Conservation (phyloP, 306 rosid species). For the Acacia crassicarpa region DNA sequence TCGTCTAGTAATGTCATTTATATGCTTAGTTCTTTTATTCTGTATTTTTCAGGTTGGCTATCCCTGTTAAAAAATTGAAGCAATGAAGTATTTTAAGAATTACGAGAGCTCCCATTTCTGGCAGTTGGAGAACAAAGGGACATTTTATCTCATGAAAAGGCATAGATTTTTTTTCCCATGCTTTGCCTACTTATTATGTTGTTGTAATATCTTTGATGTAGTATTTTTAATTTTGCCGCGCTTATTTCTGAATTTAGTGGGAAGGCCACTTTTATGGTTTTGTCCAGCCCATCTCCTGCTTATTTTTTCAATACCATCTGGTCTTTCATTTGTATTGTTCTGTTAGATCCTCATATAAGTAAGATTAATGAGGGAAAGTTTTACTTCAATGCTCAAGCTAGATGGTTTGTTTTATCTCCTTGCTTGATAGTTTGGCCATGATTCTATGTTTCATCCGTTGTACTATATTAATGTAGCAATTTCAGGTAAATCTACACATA, state of each 20-base stretch:
- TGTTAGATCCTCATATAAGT: not conserved
- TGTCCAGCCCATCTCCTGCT: not conserved
- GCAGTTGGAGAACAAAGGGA: not conserved
- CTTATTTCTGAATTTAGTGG: not conserved
- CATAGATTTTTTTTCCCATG: not conserved
- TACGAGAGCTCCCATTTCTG: not conserved
- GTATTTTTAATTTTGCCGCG: not conserved
- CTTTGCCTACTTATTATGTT: not conserved
- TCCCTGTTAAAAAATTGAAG: not conserved
- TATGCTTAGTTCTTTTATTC: not conserved
- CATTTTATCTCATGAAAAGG: not conserved
- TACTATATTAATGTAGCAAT: not conserved
- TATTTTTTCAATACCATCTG: too few relatives aligned
- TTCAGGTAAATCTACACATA: not conserved
- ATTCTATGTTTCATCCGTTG: not conserved
- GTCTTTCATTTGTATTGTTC: not conserved
- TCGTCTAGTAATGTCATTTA: not conserved
- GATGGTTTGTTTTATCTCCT: not conserved
- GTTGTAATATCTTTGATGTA: not conserved
- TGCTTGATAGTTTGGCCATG: not conserved
- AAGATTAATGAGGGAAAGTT: not conserved
- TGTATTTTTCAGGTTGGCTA: not conserved
- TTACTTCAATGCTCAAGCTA: not conserved
- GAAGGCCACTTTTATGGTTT: not conserved
- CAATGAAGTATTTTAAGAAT: not conserved